Evolutionary conservation across 139 green algal genomes (phyloP), one percentile per base, ranked within the genome.

Genomic region (Chlamydomonas schloesseri): DNA sequence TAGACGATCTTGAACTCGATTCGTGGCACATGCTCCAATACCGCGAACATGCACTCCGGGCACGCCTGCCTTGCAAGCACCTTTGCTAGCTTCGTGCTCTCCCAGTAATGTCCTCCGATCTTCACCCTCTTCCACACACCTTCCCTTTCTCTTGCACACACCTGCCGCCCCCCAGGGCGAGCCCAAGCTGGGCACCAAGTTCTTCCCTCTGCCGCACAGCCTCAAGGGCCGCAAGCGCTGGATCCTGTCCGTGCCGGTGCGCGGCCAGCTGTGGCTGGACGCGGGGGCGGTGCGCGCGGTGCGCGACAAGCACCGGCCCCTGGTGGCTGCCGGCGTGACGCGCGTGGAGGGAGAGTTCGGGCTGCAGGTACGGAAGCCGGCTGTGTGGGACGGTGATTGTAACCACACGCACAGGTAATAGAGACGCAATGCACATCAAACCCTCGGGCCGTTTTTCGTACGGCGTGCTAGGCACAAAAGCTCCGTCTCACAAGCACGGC

Each of bases 211-310:
- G 37, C 73, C 83, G 21, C 82, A 91, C 58, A 81, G 86, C 18
- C 81, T 96, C 76, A 95, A 90, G 47, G 96, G 95, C 9, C 90
- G 94, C n/a, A 97, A 98, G 88, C 92, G 96, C 24, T 98, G 96
- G 96, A 95, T 98, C 46, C 92, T 97, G 24, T 91, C 83, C 57
- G 92, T 95, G 46, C 55, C 82, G n/a, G 65, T 88, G 31, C 73
- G 79, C 81, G 95, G 93, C 0, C 55, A 87, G 65, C 46, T 98
- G 73, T 93, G 76, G 82, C 62, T 98, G 78, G 96, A 98, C 81
- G 89, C 84, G 5, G 95, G 95, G 0, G 96, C 96, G 3, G 90
- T 95, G 50, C 60, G 55, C 23, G 95, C 96, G 10, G 93, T 98
- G 31, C 85, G 84, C 58, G 88, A 96, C 58, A 89, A 88, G 24